Evolutionary conservation across 805 yeast genomes (phyloP).

Genomic region (Vanderwaltozyma tropicalis): DNA sequence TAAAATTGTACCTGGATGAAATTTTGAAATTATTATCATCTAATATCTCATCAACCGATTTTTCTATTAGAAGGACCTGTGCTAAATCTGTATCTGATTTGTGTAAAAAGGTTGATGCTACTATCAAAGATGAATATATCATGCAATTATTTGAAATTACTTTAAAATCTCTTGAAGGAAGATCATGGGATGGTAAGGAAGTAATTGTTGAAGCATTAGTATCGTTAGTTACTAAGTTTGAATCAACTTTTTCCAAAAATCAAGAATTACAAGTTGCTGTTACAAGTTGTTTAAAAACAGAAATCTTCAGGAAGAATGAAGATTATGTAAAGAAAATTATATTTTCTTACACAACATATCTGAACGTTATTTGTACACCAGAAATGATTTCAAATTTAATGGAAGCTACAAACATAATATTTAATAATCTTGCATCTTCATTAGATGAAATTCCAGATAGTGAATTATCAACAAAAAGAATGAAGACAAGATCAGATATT

Average conservation of each 20-base stretch:
- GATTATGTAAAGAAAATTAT: constrained; percentile 51
- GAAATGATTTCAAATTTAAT: constrained; percentile 11
- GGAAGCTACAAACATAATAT: constrained; percentile 29
- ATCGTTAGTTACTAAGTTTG: constrained; percentile 40
- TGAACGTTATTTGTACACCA: constrained; percentile 29
- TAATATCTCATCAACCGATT: constrained; percentile 47
- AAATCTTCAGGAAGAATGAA: constrained; percentile 56
- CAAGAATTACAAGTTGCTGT: constrained; percentile 30
- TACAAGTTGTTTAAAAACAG: constrained; percentile 40
- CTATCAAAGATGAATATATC: constrained; percentile 21
- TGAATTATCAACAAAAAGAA: constrained; percentile 10
- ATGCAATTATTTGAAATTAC: constrained; percentile 40
- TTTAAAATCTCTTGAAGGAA: constrained; percentile 55
- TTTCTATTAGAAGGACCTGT: constrained; percentile 55
- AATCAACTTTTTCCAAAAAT: constrained; percentile 25
- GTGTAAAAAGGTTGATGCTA: constrained; percentile 35
- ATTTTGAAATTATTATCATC: constrained; percentile 43
- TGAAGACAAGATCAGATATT: constrained; percentile 23
- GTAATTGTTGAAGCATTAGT: constrained; percentile 60
- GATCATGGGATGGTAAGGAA: constrained; percentile 87
- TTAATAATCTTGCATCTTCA: constrained; percentile 30
- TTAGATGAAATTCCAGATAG: constrained; percentile 19
- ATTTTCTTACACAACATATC: constrained; percentile 41
- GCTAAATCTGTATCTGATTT: constrained; percentile 58
- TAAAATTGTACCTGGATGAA: constrained; percentile 59